Base-by-base conservation (phyloP, 148 eudicot species). In the Arctostaphylos glauca region DNA sequence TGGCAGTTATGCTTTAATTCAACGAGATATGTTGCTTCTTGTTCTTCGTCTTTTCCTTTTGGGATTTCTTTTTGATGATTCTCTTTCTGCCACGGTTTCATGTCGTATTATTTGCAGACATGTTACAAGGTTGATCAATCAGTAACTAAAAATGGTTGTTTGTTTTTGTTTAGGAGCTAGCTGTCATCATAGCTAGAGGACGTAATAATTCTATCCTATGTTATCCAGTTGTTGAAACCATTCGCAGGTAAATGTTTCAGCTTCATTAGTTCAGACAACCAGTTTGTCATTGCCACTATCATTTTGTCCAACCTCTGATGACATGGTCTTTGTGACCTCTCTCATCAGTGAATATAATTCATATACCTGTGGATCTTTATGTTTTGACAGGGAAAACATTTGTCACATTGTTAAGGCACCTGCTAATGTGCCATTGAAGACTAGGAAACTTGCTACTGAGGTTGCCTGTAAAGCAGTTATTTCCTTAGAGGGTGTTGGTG, bases 101-200 rank as follows among this genome's bases (percentile, higher is more conserved):
- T 10, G 70, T 23, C 70, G 23, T 64, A 9, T 64, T 23, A 64
- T 74, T 74, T 1, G 3, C 15, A 31, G n/a, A n/a, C 41, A 50
- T n/a, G 25, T 74, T 53, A 23, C 3, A 6, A 8, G 44, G 74
- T 6, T 3, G 6, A 9, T 14, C 18, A 16, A 41, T 78, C 52
- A n/a, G n/a, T n/a, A n/a, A n/a, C n/a, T n/a, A n/a, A n/a, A n/a
- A n/a, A n/a, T n/a, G n/a, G n/a, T n/a, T n/a, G n/a, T 25, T 64
- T 10, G 2, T 53, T 53, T 53, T 53, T 1, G 5, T 3, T 41
- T 87, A 96, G 99, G 99, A 96, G 87, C 92, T 96, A 80, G 94
- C 99, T 53, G 98, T 96, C 55, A 90, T 94, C 86, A 98, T 96
- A 81, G 98, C 95, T 79, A 96, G 99, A 89, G 99, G 98, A 88